Conservation (phyloP, 306 rosid genomes). For the Leucaena leucocephala region DNA sequence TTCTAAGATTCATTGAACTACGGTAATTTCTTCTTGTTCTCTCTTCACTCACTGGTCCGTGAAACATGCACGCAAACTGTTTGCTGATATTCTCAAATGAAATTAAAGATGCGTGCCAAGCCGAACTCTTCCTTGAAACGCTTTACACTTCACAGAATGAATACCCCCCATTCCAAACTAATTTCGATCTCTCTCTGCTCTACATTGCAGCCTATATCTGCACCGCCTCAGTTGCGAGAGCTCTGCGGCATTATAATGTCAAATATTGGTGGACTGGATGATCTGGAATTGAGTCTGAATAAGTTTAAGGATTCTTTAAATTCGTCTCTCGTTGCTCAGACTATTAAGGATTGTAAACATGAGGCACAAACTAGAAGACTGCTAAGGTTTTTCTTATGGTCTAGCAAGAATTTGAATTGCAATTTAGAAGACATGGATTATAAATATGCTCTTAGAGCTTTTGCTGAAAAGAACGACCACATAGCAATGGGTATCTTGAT, state of each 20-base stretch:
- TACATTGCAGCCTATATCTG: constrained; percentile 34
- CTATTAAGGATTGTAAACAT: constrained; percentile 65
- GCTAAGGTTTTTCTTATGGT: constrained; percentile 88
- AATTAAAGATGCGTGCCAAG: constrained; percentile 31
- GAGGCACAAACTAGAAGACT: constrained; percentile 74
- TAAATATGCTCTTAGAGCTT: constrained; percentile 63
- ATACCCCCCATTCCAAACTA: constrained; percentile 24
- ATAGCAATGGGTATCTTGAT: constrained; percentile 64
- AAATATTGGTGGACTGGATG: constrained; percentile 74
- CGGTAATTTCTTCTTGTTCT: not conserved
- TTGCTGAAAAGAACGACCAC: constrained; percentile 73
- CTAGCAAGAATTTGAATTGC: constrained; percentile 55
- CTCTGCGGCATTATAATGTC: constrained; percentile 52
- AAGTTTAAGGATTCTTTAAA: constrained; percentile 39
- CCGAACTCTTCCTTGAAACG: constrained; percentile 44
- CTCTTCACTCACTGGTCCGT: not conserved
- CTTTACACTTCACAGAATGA: constrained; percentile 25
- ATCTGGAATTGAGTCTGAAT: constrained; percentile 60
- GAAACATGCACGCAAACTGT: not conserved
- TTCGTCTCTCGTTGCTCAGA: constrained; percentile 64
- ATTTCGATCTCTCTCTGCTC: constrained; percentile 41
- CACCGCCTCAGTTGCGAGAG: constrained; percentile 48
- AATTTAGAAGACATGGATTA: constrained; percentile 67
- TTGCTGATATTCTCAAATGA: constrained; percentile 8
- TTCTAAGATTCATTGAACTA: not conserved